These are phyloP conservation scores for Epichloe sibirici DNA, from an alignment of 2,329 filamentous ascomycete genomes.

Conservation along the genomic window DNA sequence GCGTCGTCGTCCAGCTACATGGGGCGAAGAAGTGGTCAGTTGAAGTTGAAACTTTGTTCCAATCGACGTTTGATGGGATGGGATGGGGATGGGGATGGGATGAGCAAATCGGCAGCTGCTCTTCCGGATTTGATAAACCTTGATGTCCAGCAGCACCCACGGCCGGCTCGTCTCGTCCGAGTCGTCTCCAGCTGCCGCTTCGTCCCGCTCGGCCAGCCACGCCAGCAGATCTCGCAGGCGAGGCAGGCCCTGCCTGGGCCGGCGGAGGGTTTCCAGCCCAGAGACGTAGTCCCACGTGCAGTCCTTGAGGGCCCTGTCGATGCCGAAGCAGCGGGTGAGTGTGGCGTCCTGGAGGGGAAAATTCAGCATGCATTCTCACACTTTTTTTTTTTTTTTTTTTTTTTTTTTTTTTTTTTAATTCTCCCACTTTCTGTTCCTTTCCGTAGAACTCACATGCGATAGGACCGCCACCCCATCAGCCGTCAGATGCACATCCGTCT, in stretches of 20 bases:
- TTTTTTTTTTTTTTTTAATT: too few relatives aligned
- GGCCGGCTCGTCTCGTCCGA: conserved; percentile 38
- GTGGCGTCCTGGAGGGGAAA: conserved; percentile 47
- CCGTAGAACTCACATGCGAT: conserved; percentile 52
- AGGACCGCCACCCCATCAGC: conserved; percentile 76
- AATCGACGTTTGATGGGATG: too few relatives aligned
- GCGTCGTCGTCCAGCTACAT: conserved; percentile 55
- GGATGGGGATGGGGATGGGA: too few relatives aligned
- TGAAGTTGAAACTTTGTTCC: too few relatives aligned
- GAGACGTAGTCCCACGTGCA: conserved; percentile 65
- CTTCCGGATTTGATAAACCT: conserved; percentile 24
- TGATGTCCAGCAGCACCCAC: conserved; percentile 83
- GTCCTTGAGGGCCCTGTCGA: conserved; percentile 59
- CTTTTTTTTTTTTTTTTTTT: too few relatives aligned
- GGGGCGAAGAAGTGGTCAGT: conserved; percentile 25
- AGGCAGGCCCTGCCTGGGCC: conserved; percentile 61
- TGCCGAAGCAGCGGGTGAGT: conserved; percentile 71
- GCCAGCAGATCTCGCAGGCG: conserved; percentile 61
- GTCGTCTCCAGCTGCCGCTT: conserved; percentile 28
- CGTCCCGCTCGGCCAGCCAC: conserved; percentile 45
- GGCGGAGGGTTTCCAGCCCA: conserved; percentile 51
- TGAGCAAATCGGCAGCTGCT: too few relatives aligned
- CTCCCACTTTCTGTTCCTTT: too few relatives aligned
- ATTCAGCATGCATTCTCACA: too few relatives aligned
- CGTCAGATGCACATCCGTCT: conserved; percentile 79